Evolutionary conservation across 2,329 filamentous ascomycete species (phyloP).

Genomic region (Achaetomium macrosporum): DNA sequence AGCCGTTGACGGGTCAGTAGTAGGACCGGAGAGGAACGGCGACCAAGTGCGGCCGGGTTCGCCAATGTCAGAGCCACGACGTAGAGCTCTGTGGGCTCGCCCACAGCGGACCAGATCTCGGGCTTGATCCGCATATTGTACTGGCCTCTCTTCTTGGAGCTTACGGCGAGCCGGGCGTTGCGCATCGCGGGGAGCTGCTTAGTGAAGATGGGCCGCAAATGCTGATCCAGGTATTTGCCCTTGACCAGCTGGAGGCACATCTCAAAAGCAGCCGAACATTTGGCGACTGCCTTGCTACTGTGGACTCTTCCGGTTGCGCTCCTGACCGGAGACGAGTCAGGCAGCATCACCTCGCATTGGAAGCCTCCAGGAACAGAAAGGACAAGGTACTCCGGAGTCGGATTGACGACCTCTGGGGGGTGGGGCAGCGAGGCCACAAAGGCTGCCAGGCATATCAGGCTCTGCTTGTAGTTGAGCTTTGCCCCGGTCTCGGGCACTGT

Average conservation of each 20-base stretch:
- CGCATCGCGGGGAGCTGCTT: conserved; percentile 72
- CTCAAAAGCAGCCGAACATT: conserved; percentile 83
- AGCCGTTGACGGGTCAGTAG: conserved; percentile 64
- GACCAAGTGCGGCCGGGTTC: conserved; percentile 49
- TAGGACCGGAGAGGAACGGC: conserved; percentile 57
- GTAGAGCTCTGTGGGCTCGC: conserved; percentile 50
- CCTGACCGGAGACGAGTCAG: conserved; percentile 65
- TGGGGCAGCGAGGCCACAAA: conserved; percentile 66
- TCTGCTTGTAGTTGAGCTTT: conserved; percentile 70
- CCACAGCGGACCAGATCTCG: conserved; percentile 56
- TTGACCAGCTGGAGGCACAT: conserved; percentile 66
- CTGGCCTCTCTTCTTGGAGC: conserved; percentile 63
- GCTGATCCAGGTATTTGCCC: conserved; percentile 61
- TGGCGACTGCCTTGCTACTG: conserved; percentile 68
- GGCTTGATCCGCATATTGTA: conserved; percentile 82
- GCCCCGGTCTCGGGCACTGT: conserved; percentile 64
- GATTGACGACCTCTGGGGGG: conserved; percentile 30
- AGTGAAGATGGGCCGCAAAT: conserved; percentile 66
- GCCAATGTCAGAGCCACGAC: conserved; percentile 55
- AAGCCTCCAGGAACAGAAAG: conserved; percentile 53
- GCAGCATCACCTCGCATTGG: conserved; percentile 72
- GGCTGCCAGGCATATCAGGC: conserved; percentile 63
- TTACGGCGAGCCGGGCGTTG: conserved; percentile 82
- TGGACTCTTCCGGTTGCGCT: conserved; percentile 59
- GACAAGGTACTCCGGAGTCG: conserved; percentile 56